phyloP scores from a whole-genome alignment of 1,284 basidiomycete species.

The Vanrija sp. region DNA sequence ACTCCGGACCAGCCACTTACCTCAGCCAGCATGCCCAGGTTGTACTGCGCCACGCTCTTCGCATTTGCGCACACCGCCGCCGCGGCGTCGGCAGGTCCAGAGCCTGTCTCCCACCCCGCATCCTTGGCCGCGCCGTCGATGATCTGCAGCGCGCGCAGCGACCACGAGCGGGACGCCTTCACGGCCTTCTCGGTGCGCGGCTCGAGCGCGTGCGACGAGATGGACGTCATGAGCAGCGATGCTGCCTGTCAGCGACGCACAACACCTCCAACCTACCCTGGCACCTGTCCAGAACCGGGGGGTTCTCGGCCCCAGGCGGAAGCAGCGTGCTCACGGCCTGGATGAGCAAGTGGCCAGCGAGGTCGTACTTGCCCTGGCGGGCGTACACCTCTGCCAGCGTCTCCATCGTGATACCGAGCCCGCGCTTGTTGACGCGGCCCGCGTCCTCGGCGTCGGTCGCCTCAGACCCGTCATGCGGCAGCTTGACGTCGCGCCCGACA shows the following conservation, averaged over 20 bases:
- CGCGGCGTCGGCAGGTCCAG: constrained; percentile 16
- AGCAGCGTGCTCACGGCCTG: constrained; percentile 44
- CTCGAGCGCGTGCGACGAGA: constrained; percentile 42
- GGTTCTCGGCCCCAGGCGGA: constrained; percentile 27
- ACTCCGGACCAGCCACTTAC: constrained; percentile 23
- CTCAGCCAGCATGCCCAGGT: constrained; percentile 47
- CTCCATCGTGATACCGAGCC: constrained; percentile 49
- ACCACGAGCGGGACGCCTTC: constrained; percentile 42
- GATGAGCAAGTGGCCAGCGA: constrained; percentile 42
- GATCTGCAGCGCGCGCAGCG: constrained; percentile 38
- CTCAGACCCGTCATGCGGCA: constrained; percentile 26
- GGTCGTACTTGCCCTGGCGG: constrained; percentile 33
- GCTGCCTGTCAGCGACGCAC: constrained; percentile 1
- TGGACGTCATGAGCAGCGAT: constrained; percentile 44
- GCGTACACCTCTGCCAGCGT: constrained; percentile 45
- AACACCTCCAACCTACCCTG: constrained; percentile 19
- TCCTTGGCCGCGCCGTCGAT: constrained; percentile 33
- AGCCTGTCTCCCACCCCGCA: constrained; percentile 9
- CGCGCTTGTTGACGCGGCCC: constrained; percentile 40
- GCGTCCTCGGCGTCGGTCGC: constrained; percentile 18
- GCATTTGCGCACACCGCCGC: constrained; percentile 35
- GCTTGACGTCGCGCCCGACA: constrained; percentile 34
- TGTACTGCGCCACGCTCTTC: constrained; percentile 37
- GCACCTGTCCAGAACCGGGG: constrained; percentile 39
- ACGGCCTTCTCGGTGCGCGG: constrained; percentile 34